Conservation (phyloP, 441 rosid species). For the Omphalea diandra region DNA sequence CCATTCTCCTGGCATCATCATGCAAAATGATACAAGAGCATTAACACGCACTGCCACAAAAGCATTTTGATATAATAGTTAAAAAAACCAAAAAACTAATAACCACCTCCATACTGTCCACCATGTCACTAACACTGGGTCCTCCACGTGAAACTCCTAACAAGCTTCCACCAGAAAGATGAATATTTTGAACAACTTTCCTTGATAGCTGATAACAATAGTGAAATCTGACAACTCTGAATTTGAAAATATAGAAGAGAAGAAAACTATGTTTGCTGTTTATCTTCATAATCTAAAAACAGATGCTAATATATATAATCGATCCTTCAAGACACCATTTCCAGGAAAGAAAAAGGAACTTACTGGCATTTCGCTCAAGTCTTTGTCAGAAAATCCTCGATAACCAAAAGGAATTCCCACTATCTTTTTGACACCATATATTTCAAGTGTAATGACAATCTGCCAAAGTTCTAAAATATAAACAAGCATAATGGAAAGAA, state of each 20-base stretch:
- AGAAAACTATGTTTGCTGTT: background rate
- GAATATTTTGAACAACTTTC: slow-evolving; percentile 91
- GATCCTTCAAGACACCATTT: slow-evolving; percentile 1
- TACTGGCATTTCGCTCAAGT: slow-evolving; percentile 80
- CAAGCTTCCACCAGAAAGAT: slow-evolving; percentile 97
- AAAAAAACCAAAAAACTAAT: slow-evolving; percentile 1
- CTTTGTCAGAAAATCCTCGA: slow-evolving; percentile 78
- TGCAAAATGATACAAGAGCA: slow-evolving; percentile 22
- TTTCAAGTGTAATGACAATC: slow-evolving; percentile 96
- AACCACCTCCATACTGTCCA: slow-evolving; percentile 75
- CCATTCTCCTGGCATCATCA: slow-evolving; percentile 68
- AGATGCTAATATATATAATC: background rate
- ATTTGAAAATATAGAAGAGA: background rate
- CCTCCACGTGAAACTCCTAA: slow-evolving; percentile 99
- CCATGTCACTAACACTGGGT: slow-evolving; percentile 70
- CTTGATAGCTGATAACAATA: slow-evolving; percentile 66
- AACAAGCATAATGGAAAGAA: slow-evolving; percentile 7
- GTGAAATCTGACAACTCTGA: slow-evolving; percentile 4
- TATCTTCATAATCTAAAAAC: background rate
- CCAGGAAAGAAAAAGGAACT: slow-evolving; percentile 19
- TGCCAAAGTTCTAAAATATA: slow-evolving; percentile 37
- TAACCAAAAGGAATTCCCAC: slow-evolving; percentile 96
- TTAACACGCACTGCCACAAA: slow-evolving; percentile 9
- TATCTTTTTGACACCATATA: slow-evolving; percentile 93
- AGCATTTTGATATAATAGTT: slow-evolving; percentile 11